phyloP scores from a whole-genome alignment of 2,329 filamentous ascomycete species.

The Penicillium sp. region DNA sequence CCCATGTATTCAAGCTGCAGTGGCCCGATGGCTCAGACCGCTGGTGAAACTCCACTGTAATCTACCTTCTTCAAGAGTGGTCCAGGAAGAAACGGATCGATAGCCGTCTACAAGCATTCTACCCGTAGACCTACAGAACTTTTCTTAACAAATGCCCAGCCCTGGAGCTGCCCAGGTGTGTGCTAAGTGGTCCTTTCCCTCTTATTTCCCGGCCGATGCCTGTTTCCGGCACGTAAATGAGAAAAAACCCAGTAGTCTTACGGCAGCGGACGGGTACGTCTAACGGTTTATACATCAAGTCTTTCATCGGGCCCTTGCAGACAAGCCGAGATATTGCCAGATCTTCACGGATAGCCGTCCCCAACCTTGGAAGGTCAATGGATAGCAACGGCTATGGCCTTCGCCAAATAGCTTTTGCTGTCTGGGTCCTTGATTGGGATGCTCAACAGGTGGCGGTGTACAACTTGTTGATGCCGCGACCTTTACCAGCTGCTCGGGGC shows the following conservation, averaged over 20 bases:
- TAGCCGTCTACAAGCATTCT: background rate
- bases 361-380: background rate
- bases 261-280: constrained; percentile 5
- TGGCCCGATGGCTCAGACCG: constrained; percentile 25
- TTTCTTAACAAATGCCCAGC: background rate
- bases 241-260: background rate
- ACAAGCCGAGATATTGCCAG: constrained; percentile 14
- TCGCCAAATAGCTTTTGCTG: constrained; percentile 9
- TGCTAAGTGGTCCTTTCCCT: background rate
- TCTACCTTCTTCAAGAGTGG: constrained; percentile 10
- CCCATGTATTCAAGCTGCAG: constrained; percentile 17
- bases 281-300: constrained; percentile 26
- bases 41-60: constrained; percentile 22
- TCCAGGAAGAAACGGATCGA: constrained; percentile 16
- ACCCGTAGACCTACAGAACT: background rate
- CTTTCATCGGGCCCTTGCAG: constrained; percentile 28
- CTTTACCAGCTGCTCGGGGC: background rate
- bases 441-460: constrained; percentile 27
- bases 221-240: background rate
- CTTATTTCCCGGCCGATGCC: background rate
- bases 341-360: constrained; percentile 12
- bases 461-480: constrained; percentile 16
- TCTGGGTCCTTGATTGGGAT: constrained; percentile 17
- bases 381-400: constrained; percentile 7
- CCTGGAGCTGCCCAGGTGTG: background rate